Percentiles rank a stretch among this genome's conserved stretches.
phyloP scores from a whole-genome alignment of 2,329 filamentous ascomycete genomes.

The Fusarium sp. region DNA sequence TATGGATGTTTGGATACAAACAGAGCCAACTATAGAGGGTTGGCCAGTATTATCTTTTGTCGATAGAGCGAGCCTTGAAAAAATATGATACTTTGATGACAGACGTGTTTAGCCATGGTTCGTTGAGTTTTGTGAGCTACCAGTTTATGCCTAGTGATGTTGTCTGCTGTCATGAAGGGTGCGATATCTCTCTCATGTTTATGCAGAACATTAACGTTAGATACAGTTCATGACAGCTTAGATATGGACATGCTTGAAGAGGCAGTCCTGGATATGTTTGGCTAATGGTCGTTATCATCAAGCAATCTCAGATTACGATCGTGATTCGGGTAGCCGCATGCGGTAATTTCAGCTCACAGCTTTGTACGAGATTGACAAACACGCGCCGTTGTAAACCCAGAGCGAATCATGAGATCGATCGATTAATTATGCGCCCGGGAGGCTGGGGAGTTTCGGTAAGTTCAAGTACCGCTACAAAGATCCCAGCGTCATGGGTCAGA shows the following conservation, averaged over 20 bases:
- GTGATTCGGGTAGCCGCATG: conserved; percentile 19
- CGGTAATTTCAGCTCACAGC: conserved; percentile 5
- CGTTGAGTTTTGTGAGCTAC: background rate
- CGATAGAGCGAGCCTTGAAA: conserved; percentile 27
- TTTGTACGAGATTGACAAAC: conserved; percentile 3
- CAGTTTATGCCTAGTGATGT: background rate
- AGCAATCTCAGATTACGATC: background rate
- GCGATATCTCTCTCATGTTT: background rate
- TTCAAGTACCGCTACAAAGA: conserved; percentile 29
- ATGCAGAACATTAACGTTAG: background rate
- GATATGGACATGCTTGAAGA: background rate
- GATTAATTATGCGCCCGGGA: conserved; percentile 22
- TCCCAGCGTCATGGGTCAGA: conserved; percentile 32
- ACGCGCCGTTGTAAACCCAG: conserved; percentile 2
- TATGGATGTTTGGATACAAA: conserved; percentile 21
- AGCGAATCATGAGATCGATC: conserved; percentile 34
- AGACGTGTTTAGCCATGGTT: conserved; percentile 7
- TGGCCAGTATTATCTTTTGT: conserved; percentile 15
- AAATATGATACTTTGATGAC: conserved; percentile 7
- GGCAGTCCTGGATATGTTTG: background rate
- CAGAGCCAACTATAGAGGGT: conserved; percentile 13
- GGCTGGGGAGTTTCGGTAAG: conserved; percentile 19
- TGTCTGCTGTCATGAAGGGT: background rate
- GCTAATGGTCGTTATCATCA: background rate
- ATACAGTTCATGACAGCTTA: background rate